These are phyloP conservation scores for Thalassiosira hispida DNA, from an alignment of 352 stramenopile genomes.

Conservation along the genomic window DNA sequence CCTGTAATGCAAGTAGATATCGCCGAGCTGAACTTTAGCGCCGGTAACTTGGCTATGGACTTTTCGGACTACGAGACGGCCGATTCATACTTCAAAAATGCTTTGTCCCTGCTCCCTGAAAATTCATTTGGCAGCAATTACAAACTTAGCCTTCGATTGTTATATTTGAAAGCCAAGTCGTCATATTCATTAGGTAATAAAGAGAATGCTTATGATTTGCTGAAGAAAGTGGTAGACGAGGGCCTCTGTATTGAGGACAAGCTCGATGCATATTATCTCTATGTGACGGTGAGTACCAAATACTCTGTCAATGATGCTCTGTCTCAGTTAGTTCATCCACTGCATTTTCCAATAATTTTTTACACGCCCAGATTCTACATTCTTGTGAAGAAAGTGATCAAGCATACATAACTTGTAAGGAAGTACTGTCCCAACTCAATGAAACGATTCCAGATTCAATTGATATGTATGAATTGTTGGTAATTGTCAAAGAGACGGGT, in stretches of 20 bases:
- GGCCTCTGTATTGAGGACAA: slow-evolving; percentile 39
- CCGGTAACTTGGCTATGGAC: slow-evolving; percentile 15
- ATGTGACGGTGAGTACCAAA: neutral
- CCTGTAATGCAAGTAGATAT: slow-evolving; percentile 20
- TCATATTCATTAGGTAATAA: slow-evolving; percentile 34
- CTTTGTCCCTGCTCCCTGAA: slow-evolving; percentile 27
- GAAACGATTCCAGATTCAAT: slow-evolving; percentile 44
- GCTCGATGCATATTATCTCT: slow-evolving; percentile 39
- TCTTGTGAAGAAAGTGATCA: slow-evolving; percentile 12
- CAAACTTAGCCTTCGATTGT: slow-evolving; percentile 31
- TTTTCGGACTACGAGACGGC: slow-evolving; percentile 21
- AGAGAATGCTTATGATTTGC: slow-evolving; percentile 11
- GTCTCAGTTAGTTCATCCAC: neutral
- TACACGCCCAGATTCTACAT: slow-evolving; percentile 25
- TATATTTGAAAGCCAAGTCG: slow-evolving; percentile 23
- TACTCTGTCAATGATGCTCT: neutral
- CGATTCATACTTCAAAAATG: slow-evolving; percentile 31
- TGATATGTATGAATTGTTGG: neutral
- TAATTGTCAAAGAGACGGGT: slow-evolving; percentile 27
- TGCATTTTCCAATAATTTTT: neutral
- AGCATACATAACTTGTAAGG: slow-evolving; percentile 22
- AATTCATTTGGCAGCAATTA: slow-evolving; percentile 35
- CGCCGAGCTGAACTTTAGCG: slow-evolving; percentile 32
- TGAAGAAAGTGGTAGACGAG: slow-evolving; percentile 30
- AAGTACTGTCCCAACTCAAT: slow-evolving; percentile 39